phyloP scores from a whole-genome alignment of 805 yeast species.

The Lachancea lanzarotensis region DNA sequence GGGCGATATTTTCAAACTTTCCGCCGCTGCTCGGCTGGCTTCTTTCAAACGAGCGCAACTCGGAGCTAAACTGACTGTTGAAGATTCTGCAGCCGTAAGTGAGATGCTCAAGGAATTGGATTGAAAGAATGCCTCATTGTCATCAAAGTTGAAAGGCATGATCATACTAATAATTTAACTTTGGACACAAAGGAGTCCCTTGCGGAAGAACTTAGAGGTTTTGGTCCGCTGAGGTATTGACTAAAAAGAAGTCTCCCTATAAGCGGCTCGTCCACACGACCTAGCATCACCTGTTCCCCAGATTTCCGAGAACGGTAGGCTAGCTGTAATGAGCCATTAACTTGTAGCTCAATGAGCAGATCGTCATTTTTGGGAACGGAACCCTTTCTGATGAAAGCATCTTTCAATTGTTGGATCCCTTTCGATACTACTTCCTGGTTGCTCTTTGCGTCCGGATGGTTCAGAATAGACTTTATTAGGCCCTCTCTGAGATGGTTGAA shows the following conservation, averaged over 20 bases:
- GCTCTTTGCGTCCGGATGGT: slow-evolving; percentile 53
- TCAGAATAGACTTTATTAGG: slow-evolving; percentile 68
- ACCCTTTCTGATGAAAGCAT: slow-evolving; percentile 56
- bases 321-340: slow-evolving; percentile 42
- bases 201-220: slow-evolving; percentile 27
- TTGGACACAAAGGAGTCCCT: slow-evolving; percentile 22
- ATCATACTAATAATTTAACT: slow-evolving; percentile 8
- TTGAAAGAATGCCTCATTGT: neutral
- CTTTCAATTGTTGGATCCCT: slow-evolving; percentile 64
- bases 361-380: slow-evolving; percentile 71
- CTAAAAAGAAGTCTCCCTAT: slow-evolving; percentile 63
- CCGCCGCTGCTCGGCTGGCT: slow-evolving; percentile 1
- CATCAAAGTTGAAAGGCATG: neutral
- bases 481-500: slow-evolving; percentile 88
- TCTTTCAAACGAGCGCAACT: slow-evolving; percentile 10
- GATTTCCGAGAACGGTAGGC: slow-evolving; percentile 38
- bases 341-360: slow-evolving; percentile 49
- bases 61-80: slow-evolving; percentile 12
- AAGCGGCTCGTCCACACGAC: slow-evolving; percentile 53
- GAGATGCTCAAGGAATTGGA: slow-evolving; percentile 4
- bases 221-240: slow-evolving; percentile 64
- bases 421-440: slow-evolving; percentile 41
- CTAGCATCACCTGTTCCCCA: slow-evolving; percentile 40
- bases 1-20: slow-evolving; percentile 4
- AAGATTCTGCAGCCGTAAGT: slow-evolving; percentile 11